Base-by-base conservation (phyloP, 140 eudicot genomes). In the Cichorium intybus region DNA sequence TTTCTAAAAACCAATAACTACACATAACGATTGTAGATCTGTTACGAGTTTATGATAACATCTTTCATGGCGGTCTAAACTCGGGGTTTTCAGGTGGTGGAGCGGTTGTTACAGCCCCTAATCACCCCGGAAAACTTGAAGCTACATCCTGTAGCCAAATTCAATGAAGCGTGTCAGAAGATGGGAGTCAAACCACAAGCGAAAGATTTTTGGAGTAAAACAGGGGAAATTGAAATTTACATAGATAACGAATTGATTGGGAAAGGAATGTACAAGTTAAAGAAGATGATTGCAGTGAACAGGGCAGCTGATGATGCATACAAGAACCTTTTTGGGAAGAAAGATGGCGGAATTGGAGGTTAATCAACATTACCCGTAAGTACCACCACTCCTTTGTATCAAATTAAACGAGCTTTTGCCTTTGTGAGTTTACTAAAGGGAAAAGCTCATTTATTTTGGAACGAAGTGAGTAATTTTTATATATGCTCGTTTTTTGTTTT, bases 271-370 rank as follows among this genome's bases (percentile, higher is more conserved):
- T 76, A 76, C 39, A 76, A 76, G 62, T 24, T 26, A 3, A 76
- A 76, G 51, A 76, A 56, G 77, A 35, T 31, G 31, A 55, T 70
- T 16, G 81, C 81, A 5, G 49, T 76, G 50, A 69, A 76, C 21
- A 62, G 81, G 11, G 81, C 77, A 3, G 81, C 77, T 3, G 39
- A 62, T 45, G 77, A 76, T 70, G 81, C 81, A 1, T 76, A 69
- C 72, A 62, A 76, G 28, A 62, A 76, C 20, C 63, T 54, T 2
- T 48, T 76, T 2, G 64, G 17, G 14, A 64, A 73, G 33, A 68
- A 50, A 15, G 45, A 60, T 52, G 75, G 80, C 41, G 59, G 35
- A 1, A 23, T 31, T 46, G 73, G 78, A 4, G 68, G 55, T 7
- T 73, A 24, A 64, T 34, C 53, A 34, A n/a, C 46, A 4, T 24